phyloP scores from a whole-genome alignment of 2,329 filamentous ascomycete genomes.

The Xylariaceae sp. region DNA sequence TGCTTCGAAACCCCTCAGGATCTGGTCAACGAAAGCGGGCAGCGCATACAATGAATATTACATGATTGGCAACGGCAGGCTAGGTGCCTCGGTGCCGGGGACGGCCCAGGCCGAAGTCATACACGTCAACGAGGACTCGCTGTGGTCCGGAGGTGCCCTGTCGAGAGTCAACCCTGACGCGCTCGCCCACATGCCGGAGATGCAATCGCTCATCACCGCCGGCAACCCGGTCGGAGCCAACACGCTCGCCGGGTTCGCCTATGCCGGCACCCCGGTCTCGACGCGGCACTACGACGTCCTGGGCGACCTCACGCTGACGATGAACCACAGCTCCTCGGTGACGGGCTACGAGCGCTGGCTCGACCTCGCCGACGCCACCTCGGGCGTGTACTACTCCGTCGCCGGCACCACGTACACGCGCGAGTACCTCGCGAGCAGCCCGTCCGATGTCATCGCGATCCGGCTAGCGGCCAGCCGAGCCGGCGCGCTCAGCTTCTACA shows the following conservation, averaged over 20 bases:
- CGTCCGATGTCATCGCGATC: slow-evolving; percentile 36
- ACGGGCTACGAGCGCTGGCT: slow-evolving; percentile 1
- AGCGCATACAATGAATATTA: neutral
- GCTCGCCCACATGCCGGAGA: neutral
- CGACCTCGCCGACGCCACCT: slow-evolving; percentile 1
- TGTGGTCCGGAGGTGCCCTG: slow-evolving; percentile 1
- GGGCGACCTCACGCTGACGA: slow-evolving; percentile 1
- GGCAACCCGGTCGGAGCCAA: slow-evolving; percentile 1
- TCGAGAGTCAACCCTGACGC: slow-evolving; percentile 4
- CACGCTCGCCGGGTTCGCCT: neutral
- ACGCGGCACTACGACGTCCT: slow-evolving; percentile 4
- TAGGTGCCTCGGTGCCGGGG: neutral
- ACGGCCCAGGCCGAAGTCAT: slow-evolving; percentile 1
- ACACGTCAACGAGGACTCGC: slow-evolving; percentile 5
- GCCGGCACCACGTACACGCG: slow-evolving; percentile 22
- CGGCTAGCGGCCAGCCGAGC: slow-evolving; percentile 15
- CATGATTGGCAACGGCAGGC: slow-evolving; percentile 2
- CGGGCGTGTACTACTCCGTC: slow-evolving; percentile 1
- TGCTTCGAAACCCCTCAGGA: slow-evolving; percentile 1
- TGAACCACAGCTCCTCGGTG: slow-evolving; percentile 1
- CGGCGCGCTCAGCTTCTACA: slow-evolving; percentile 19
- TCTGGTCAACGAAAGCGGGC: neutral
- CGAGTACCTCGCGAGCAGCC: slow-evolving; percentile 38
- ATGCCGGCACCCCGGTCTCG: slow-evolving; percentile 1
- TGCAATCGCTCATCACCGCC: neutral